Evolutionary conservation across 805 yeast species (phyloP).

Genomic region (Kodamaea fukazawae): DNA sequence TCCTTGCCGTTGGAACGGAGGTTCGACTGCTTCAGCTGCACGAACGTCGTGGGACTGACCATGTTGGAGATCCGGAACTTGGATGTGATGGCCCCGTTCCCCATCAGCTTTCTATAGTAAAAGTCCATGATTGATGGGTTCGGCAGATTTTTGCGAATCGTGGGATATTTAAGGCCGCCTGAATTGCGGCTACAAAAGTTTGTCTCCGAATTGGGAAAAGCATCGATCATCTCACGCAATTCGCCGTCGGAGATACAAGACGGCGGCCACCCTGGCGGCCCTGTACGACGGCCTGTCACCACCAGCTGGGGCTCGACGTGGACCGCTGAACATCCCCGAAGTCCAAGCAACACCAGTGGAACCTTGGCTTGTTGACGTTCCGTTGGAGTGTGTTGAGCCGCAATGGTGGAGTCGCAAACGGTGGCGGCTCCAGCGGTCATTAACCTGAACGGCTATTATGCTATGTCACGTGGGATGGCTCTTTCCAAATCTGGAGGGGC

Average conservation of each 20-base stretch:
- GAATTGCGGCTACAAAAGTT: constrained; percentile 4
- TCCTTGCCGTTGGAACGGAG: constrained; percentile 9
- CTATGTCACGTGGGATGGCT: constrained; percentile 3
- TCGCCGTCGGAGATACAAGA: too few relatives aligned
- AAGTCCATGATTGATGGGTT: constrained; percentile 25
- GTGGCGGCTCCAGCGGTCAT: not conserved
- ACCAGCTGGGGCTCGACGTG: too few relatives aligned
- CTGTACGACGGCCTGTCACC: too few relatives aligned
- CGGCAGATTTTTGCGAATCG: constrained; percentile 1
- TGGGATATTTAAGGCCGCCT: constrained; percentile 6
- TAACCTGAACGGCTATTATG: not conserved
- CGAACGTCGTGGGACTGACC: constrained; percentile 8
- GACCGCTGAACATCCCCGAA: too few relatives aligned
- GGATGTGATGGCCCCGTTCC: constrained; percentile 37
- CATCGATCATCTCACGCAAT: not conserved
- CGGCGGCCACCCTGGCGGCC: too few relatives aligned
- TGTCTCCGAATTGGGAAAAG: not conserved
- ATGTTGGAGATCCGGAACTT: constrained; percentile 28
- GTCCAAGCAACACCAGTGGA: too few relatives aligned
- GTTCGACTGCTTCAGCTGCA: constrained; percentile 20
- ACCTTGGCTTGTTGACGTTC: too few relatives aligned
- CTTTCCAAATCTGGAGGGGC: not conserved
- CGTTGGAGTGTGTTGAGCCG: not conserved
- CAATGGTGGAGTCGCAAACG: not conserved
- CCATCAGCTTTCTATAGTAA: constrained; percentile 37